Evolutionary conservation across 2,329 filamentous ascomycete species (phyloP).

Genomic region (Xylaria sp.): DNA sequence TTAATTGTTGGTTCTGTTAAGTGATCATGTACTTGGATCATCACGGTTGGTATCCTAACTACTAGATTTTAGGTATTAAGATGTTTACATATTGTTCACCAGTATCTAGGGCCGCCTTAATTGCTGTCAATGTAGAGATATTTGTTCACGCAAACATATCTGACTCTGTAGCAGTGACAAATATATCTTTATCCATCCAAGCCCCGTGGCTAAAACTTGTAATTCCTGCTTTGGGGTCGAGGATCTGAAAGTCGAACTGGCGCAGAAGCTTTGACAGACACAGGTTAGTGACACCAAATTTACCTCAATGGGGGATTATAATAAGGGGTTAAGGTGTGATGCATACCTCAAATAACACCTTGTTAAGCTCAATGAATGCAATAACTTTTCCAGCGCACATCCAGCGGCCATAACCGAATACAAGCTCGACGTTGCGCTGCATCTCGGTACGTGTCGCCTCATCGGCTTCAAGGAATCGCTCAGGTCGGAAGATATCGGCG

Average conservation of each 20-base stretch:
- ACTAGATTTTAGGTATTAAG: too few relatives aligned
- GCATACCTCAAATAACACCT: conserved; percentile 49
- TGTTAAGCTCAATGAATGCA: conserved; percentile 51
- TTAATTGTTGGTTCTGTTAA: too few relatives aligned
- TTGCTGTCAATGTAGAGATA: too few relatives aligned
- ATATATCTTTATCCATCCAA: conserved; percentile 35
- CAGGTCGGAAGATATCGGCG: conserved; percentile 49
- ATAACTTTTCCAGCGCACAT: conserved; percentile 50
- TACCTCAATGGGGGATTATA: not conserved
- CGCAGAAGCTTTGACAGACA: conserved; percentile 28
- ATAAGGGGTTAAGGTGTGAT: not conserved
- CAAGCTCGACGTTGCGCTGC: conserved; percentile 44
- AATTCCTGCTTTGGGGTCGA: conserved; percentile 32
- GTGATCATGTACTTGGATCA: too few relatives aligned
- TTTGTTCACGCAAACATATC: conserved; percentile 1
- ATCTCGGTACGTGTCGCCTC: conserved; percentile 40
- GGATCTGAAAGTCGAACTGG: conserved; percentile 41
- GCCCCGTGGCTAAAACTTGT: conserved; percentile 28
- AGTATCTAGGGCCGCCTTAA: too few relatives aligned
- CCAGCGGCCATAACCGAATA: conserved; percentile 49
- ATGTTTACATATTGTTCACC: too few relatives aligned
- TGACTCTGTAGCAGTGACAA: conserved; percentile 34
- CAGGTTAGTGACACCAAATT: not conserved
- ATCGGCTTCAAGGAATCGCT: conserved; percentile 49
- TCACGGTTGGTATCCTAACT: too few relatives aligned